Evolutionary conservation across 768 basidiomycete species (phyloP), one percentile per base, ranked within the genome.

Genomic region (Termitomyces sp.): DNA sequence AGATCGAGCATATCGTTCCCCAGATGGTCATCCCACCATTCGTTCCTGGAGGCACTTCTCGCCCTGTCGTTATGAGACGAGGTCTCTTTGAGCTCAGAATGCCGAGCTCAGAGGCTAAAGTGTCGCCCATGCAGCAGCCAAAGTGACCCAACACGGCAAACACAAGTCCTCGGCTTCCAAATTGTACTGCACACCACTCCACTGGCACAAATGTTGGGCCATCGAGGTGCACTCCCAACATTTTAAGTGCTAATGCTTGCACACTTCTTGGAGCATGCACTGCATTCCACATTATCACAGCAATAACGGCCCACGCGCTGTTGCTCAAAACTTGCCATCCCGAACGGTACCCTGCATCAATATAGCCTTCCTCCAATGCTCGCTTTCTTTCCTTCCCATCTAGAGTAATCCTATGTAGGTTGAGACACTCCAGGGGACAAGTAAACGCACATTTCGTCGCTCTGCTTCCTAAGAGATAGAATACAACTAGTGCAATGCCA

Each of bases 21-120:
- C 83, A 79, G 2, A 80, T 56, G 5, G 92, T 90, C 58, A 97
- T 81, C 0, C 81, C 95, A 3, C 95, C 95, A 65, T 98, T 97
- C 10, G 95, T 97, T 3, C 95, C 95, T 2, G 87, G 86, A 1
- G 94, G 94, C 0, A 94, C 91, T 1, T 72, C 62, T 62, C 79
- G 80, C 54, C 88, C 70, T 4, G 90, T 94, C 5, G 93, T 95
- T 63, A 97, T 81, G 35, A 96, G 81, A 48, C 85, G 67, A 35
- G 95, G 91, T 3, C 78, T 78, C 14, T 80, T 75, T 38, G 67
- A 68, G 26, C 93, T 88, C 44, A 97, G 77, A 61, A 97, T 94
- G 35, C 95, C 95, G 24, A 97, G 80, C 71, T 97, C 95, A 9
- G 92, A 95, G 0, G 94, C 94, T 2, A 98, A 83, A 0, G 94